A percentile compares a stretch with the other conserved stretches of the same genome.
These are phyloP conservation scores for Capsicum pubescens DNA, from an alignment of 257 asterid genomes.

Conservation along the genomic window DNA sequence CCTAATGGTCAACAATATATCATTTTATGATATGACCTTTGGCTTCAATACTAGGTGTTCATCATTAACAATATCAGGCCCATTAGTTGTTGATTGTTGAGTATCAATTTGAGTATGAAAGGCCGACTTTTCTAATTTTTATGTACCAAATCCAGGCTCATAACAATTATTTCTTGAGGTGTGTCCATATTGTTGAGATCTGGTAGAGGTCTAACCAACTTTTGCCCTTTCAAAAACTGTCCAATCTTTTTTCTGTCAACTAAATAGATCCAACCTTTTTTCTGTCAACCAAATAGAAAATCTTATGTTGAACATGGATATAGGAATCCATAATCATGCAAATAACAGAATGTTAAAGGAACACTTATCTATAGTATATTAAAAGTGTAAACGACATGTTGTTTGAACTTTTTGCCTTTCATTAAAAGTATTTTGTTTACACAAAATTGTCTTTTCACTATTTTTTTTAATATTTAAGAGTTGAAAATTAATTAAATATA, in stretches of 20 bases:
- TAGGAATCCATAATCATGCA: too few relatives aligned
- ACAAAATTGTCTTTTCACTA: too few relatives aligned
- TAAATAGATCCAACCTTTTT: too few relatives aligned
- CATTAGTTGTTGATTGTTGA: not conserved
- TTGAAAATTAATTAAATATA: too few relatives aligned
- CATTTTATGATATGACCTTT: not conserved
- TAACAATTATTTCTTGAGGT: not conserved
- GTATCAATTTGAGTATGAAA: not conserved
- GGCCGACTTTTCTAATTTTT: not conserved
- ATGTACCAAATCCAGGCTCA: not conserved
- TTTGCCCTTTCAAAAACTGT: not conserved
- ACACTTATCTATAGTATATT: too few relatives aligned
- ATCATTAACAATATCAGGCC: not conserved
- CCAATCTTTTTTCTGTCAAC: not conserved
- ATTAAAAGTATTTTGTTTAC: too few relatives aligned
- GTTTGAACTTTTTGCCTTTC: too few relatives aligned
- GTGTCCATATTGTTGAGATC: not conserved
- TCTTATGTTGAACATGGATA: too few relatives aligned
- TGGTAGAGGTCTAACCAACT: not conserved
- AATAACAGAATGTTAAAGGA: too few relatives aligned
- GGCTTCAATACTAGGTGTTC: not conserved
- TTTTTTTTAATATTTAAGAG: too few relatives aligned
- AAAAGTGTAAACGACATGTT: too few relatives aligned
- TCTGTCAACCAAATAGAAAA: too few relatives aligned
- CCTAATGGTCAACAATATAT: not conserved